A percentile compares a stretch with the other conserved stretches of the same genome.
phyloP scores from a whole-genome alignment of 2,329 filamentous ascomycete genomes.

The Helotiales sp. region DNA sequence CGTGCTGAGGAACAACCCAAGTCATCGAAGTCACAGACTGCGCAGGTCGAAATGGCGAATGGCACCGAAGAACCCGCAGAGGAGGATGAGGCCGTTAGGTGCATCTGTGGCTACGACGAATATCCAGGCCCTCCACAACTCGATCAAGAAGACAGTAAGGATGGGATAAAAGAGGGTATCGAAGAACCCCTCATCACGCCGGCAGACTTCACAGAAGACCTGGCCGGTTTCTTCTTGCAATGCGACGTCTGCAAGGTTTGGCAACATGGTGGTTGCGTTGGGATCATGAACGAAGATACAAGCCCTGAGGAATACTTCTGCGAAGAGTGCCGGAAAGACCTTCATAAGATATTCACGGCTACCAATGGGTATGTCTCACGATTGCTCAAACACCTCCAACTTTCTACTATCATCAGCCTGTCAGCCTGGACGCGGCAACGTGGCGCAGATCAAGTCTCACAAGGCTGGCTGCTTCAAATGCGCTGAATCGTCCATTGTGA shows the following conservation, averaged over 20 bases:
- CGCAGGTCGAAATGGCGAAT: slow-evolving; percentile 43
- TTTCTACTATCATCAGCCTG: slow-evolving; percentile 20
- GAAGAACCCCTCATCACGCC: slow-evolving; percentile 56
- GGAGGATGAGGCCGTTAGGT: slow-evolving; percentile 93
- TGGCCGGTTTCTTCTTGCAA: slow-evolving; percentile 95
- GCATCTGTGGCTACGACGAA: slow-evolving; percentile 91
- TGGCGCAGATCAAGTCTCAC: slow-evolving; percentile 36
- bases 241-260: slow-evolving; percentile 98
- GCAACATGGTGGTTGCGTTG: slow-evolving; percentile 97
- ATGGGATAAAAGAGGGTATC: slow-evolving; percentile 55
- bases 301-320: slow-evolving; percentile 98
- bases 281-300: slow-evolving; percentile 90
- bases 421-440: slow-evolving; percentile 33
- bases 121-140: slow-evolving; percentile 77
- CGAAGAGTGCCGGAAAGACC: slow-evolving; percentile 87
- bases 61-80: slow-evolving; percentile 69
- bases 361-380: slow-evolving; percentile 73
- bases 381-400: slow-evolving; percentile 20
- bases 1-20: slow-evolving; percentile 42
- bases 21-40: slow-evolving; percentile 51
- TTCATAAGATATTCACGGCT: slow-evolving; percentile 81
- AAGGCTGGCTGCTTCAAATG: slow-evolving; percentile 32
- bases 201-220: slow-evolving; percentile 65
- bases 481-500: slow-evolving; percentile 11
- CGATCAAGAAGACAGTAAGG: slow-evolving; percentile 55